These are phyloP conservation scores for Colletotrichum cereale DNA, from an alignment of 2,329 filamentous ascomycete species.

Conservation along the genomic window DNA sequence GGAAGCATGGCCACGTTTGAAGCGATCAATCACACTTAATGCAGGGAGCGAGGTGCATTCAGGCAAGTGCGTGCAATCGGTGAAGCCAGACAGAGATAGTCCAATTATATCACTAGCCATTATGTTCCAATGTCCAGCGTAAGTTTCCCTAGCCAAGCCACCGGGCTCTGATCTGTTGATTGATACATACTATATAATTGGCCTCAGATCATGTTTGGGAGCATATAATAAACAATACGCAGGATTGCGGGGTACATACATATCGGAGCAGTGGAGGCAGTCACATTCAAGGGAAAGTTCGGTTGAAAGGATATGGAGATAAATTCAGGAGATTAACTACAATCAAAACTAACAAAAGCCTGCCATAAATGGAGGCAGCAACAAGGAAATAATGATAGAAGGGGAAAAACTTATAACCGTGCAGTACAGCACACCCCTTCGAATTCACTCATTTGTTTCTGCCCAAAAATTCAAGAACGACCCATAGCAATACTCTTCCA, in stretches of 20 bases:
- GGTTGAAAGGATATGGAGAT: too few relatives aligned
- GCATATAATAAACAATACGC: too few relatives aligned
- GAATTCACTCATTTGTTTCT: slow-evolving; percentile 11
- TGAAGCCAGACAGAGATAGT: not conserved
- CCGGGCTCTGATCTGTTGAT: not conserved
- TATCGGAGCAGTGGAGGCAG: too few relatives aligned
- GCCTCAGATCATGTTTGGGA: too few relatives aligned
- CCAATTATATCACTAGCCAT: not conserved
- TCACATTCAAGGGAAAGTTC: not conserved
- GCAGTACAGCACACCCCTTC: not conserved
- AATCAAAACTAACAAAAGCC: not conserved
- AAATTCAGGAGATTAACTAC: not conserved
- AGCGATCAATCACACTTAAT: not conserved
- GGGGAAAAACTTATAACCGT: not conserved
- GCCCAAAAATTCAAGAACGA: slow-evolving; percentile 14
- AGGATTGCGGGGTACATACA: too few relatives aligned
- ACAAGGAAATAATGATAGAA: not conserved
- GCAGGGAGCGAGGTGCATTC: not conserved
- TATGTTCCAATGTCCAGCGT: not conserved
- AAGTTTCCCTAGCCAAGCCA: not conserved
- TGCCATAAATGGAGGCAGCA: not conserved
- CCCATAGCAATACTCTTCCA: slow-evolving; percentile 70
- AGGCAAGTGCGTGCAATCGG: accelerated
- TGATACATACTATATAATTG: too few relatives aligned
- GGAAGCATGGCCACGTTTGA: not conserved